A percentile compares a stretch with the other conserved stretches of the same genome.
phyloP scores from a whole-genome alignment of 1,139 yeast genomes.

The Kodamaea anthophila region DNA sequence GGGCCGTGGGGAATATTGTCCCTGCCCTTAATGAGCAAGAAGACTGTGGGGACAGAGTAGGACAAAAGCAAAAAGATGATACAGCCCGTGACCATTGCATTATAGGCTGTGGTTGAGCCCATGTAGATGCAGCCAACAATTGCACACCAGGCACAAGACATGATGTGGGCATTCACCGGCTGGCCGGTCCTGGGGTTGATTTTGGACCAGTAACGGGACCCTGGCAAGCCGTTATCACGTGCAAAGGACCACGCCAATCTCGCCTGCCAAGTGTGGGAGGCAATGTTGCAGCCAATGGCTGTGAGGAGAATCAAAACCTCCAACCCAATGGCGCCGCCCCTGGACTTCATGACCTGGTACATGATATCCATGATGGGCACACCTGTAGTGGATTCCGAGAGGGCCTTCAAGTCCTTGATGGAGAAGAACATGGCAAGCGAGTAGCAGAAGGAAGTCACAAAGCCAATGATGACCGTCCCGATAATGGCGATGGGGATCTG shows the following conservation, averaged over 20 bases:
- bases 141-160: conserved; percentile 32
- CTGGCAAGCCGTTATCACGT: conserved; percentile 39
- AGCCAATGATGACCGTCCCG: conserved; percentile 39
- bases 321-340: conserved; percentile 34
- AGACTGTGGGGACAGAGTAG: conserved; percentile 28
- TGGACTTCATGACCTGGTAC: conserved; percentile 31
- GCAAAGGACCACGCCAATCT: conserved; percentile 25
- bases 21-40: conserved; percentile 30
- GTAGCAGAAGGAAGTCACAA: conserved; percentile 34
- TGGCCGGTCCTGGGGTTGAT: conserved; percentile 26
- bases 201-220: conserved; percentile 28
- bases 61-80: conserved; percentile 31
- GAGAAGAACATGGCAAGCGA: conserved; percentile 40
- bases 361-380: conserved; percentile 38
- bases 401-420: conserved; percentile 26
- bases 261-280: conserved; percentile 42
- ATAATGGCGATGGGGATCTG: conserved; percentile 38
- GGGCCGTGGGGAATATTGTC: conserved; percentile 33
- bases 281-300: conserved; percentile 37
- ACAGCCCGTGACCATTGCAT: conserved; percentile 35
- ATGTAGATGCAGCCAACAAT: conserved; percentile 35
- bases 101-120: conserved; percentile 39
- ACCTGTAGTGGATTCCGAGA: conserved; percentile 27
- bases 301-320: conserved; percentile 31
- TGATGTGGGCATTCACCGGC: conserved; percentile 32